A percentile compares a stretch with the other conserved stretches of the same genome.
phyloP scores from a whole-genome alignment of 768 basidiomycete species.

The Vararia minispora region DNA sequence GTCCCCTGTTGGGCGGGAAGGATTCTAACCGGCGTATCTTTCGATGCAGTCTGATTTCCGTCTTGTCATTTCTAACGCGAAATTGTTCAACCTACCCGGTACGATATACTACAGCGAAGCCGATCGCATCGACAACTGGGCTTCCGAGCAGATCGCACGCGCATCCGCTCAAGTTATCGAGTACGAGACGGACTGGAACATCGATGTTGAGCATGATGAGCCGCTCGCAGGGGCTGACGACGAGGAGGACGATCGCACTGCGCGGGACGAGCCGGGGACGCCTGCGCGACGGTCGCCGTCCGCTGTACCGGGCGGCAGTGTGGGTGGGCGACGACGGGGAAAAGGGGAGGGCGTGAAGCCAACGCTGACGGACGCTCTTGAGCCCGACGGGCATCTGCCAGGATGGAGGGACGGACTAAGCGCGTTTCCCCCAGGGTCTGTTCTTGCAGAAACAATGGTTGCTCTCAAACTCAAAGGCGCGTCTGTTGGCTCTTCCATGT shows the following conservation, averaged over 20 bases:
- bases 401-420: conserved; percentile 70
- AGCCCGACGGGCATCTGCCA: conserved; percentile 61
- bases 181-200: conserved; percentile 77
- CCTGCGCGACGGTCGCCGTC: conserved; percentile 20
- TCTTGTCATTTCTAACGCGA: conserved; percentile 65
- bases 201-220: conserved; percentile 51
- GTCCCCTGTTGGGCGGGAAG: no score
- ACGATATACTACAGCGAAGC: conserved; percentile 70
- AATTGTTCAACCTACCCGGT: conserved; percentile 64
- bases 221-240: conserved; percentile 28
- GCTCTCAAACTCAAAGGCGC: conserved; percentile 66
- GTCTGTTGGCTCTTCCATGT: not conserved
- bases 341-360: conserved; percentile 27
- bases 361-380: conserved; percentile 36
- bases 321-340: conserved; percentile 8
- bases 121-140: conserved; percentile 58
- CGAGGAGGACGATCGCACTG: conserved; percentile 22
- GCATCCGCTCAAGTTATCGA: conserved; percentile 67
- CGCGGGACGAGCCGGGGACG: conserved; percentile 15
- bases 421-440: conserved; percentile 57
- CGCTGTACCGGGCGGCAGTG: conserved; percentile 8
- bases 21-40: no score
- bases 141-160: conserved; percentile 61
- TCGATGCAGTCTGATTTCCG: conserved; percentile 48
- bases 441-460: conserved; percentile 65